Evolutionary conservation across 2,329 filamentous ascomycete genomes (phyloP), one percentile per base, ranked within the genome.

Genomic region (Chaetomiaceae sp.): DNA sequence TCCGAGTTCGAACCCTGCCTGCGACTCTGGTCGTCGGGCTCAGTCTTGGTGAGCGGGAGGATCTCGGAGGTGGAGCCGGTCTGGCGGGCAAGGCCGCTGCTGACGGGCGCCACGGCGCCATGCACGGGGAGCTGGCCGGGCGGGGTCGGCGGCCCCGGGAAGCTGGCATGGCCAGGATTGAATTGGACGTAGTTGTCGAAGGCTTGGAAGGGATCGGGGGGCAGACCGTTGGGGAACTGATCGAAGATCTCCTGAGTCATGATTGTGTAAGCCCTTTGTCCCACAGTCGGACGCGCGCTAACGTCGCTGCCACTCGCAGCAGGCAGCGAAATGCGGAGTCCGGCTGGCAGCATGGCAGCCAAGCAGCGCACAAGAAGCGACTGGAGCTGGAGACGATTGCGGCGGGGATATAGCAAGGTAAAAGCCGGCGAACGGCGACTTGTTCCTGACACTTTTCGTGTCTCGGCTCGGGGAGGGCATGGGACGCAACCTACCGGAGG

Each of bases 1-100:
- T 81, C 78, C 33, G 79, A 81, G 61, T 79, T 79, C 16, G 73
- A 75, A 16, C 71, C 75, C 25, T 63, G 65, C 38, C 60, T 56
- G 20, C 62, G 66, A 34, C 63, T 65, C 48, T 61, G 62, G 27
- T 59, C 56, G 16, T 66, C 66, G 9, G 65, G 60, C 41, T 78
- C 76, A 34, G 63, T 54, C 56, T 74, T 73, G 50, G 68, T 62
- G 55, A 67, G 35, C 16, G 67, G 49, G 25, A 70, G 47, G 44
- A 66, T 58, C 6, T 71, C 70, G 47, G 64, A 46, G 41, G 51
- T 51, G 30, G 54, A 54, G 35, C 49, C 59, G 52, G 56, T 55
- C 48, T 54, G 54, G 35, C 49, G 54, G 35, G 49, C 37, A 37
- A 48, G 44, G 50, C 57, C 59, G 39, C 61, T 54, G 30, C 61